Base-by-base conservation (phyloP, 148 eudicot species). In the Limonium bicolor region DNA sequence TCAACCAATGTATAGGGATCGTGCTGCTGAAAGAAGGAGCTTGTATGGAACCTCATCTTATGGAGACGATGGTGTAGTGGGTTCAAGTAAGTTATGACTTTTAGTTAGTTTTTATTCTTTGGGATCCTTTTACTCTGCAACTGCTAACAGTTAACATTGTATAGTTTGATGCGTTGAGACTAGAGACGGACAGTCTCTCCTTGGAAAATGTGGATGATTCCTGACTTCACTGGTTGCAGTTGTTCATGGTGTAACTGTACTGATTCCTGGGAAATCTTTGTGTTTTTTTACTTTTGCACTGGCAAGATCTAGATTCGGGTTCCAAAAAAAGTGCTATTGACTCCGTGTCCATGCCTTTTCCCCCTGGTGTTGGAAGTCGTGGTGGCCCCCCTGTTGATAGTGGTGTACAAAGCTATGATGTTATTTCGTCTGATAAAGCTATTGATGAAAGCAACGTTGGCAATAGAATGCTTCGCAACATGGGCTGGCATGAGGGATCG, bases 401-500 rank as follows among this genome's bases (percentile, higher is more conserved):
- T 59, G 62, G 37, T 47, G 46, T 49, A 34, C 75, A 80, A 61
- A 80, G 57, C 51, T 84, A 72, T 58, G 97, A 90, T 38, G 84
- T 77, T 32, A 85, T 80, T 51, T 68, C 97, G 19, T 59, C 83
- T 13, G 95, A 90, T 36, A 77, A 64, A 65, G 95, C 93, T 20
- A 75, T 90, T 56, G 97, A 90, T 54, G 97, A 90, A 71, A 84
- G 54, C 68, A 90, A 90, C 69, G 93, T 90, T 48, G 97, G 97
- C 59, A 90, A 90, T 55, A 74, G 85, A 61, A 90, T 90, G 94
- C 97, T 90, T 21, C 92, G 95, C 65, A 90, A 56, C 75, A 90
- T 90, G 97, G 97, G 97, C 54, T 90, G 97, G 97, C 87, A 86
- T 23, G 97, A 90, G 63, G 97, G 97, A 80, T 90, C 65, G 97